Percentiles rank a stretch among this genome's conserved stretches.
Evolutionary conservation across 805 yeast species (phyloP).

Genomic region (Komagataella populi): DNA sequence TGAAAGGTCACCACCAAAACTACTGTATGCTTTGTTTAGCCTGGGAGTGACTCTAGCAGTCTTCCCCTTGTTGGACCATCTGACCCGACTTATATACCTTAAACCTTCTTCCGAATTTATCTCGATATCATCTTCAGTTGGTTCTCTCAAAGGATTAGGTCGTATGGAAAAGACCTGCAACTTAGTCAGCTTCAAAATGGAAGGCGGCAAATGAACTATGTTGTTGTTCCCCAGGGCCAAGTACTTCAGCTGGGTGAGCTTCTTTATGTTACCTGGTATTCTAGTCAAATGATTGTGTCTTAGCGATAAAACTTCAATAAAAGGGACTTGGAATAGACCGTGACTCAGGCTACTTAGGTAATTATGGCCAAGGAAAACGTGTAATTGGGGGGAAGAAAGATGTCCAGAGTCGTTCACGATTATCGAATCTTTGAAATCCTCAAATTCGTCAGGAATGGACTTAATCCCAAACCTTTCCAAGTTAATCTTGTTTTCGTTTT

Average conservation of each 20-base stretch:
- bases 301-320: constrained; percentile 35
- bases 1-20: background rate
- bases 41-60: background rate
- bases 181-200: constrained; percentile 29
- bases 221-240: constrained; percentile 39
- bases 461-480: constrained; percentile 33
- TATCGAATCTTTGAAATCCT: constrained; percentile 43
- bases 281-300: constrained; percentile 33
- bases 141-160: constrained; percentile 32
- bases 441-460: constrained; percentile 42
- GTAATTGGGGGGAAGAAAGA: constrained; percentile 22
- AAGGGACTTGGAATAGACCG: constrained; percentile 33
- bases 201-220: constrained; percentile 36
- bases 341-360: constrained; percentile 33
- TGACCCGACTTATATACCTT: constrained; percentile 11
- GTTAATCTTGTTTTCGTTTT: constrained; percentile 26
- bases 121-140: constrained; percentile 4
- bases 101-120: constrained; percentile 2
- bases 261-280: constrained; percentile 33
- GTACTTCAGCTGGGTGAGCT: constrained; percentile 27
- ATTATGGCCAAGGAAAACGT: constrained; percentile 39
- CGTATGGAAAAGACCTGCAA: constrained; percentile 35
- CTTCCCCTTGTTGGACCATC: constrained; percentile 7
- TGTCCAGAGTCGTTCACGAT: constrained; percentile 12
- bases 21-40: background rate